Percentiles rank a stretch among this genome's conserved stretches.
phyloP scores from a whole-genome alignment of 179 eudicot genomes.

The Dionaea muscipula region DNA sequence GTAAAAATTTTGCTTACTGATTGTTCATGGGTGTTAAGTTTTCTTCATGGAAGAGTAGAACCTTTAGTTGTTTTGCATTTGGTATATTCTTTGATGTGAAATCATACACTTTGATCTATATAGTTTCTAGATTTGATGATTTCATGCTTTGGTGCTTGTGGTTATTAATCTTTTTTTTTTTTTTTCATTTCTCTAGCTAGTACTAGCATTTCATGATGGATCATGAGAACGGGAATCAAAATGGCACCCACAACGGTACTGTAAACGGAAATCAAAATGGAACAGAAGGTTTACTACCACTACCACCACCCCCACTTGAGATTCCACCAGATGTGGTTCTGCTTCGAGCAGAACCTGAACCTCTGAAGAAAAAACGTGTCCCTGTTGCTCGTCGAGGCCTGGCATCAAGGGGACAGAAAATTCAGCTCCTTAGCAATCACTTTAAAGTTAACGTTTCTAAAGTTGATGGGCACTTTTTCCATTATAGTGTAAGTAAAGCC shows the following conservation, averaged over 20 bases:
- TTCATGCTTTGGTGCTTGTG: too few relatives aligned
- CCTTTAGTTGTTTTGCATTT: too few relatives aligned
- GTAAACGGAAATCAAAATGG: constrained; percentile 33
- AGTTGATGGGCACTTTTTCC: constrained; percentile 65
- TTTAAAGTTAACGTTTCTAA: constrained; percentile 63
- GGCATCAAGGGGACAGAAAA: constrained; percentile 58
- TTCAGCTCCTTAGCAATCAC: constrained; percentile 63
- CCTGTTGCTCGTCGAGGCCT: constrained; percentile 64
- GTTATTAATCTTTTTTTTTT: too few relatives aligned
- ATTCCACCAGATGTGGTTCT: constrained; percentile 68
- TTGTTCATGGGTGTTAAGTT: too few relatives aligned
- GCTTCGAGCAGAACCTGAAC: constrained; percentile 32
- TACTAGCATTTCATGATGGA: too few relatives aligned
- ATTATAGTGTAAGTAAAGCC: constrained; percentile 60
- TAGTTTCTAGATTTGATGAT: too few relatives aligned
- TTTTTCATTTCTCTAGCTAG: too few relatives aligned
- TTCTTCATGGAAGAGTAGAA: too few relatives aligned
- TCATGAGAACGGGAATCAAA: too few relatives aligned
- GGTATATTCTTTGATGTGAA: too few relatives aligned
- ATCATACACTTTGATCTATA: too few relatives aligned
- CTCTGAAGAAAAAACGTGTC: constrained; percentile 45
- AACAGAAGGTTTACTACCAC: constrained; percentile 26
- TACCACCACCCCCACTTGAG: constrained; percentile 85
- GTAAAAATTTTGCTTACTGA: too few relatives aligned
- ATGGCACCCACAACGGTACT: constrained; percentile 16